Evolutionary conservation across 495 filamentous ascomycete genomes (phyloP).

Genomic region (Penicillium cataractarum): DNA sequence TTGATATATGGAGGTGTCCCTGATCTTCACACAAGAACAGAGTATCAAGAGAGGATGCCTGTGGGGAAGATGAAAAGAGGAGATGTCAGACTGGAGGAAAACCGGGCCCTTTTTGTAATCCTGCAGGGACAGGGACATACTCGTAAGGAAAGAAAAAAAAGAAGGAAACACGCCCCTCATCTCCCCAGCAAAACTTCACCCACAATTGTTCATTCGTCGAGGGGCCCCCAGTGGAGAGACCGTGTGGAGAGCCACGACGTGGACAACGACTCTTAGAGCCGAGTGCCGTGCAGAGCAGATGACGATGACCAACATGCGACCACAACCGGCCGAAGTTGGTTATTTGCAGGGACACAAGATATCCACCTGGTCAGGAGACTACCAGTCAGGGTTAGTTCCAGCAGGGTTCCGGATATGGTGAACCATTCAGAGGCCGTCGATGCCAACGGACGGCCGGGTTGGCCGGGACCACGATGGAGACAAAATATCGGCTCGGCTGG

Average conservation of each 20-base stretch:
- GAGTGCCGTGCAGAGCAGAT: conserved; percentile 9
- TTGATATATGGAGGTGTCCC: not conserved
- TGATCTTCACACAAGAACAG: too few relatives aligned
- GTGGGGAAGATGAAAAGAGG: conserved; percentile 23
- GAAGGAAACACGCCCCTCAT: conserved; percentile 4
- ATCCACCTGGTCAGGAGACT: conserved; percentile 16
- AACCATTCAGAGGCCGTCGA: conserved; percentile 21
- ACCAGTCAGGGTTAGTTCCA: conserved; percentile 29
- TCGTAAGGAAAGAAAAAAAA: conserved; percentile 5
- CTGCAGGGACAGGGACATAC: not conserved
- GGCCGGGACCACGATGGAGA: conserved; percentile 10
- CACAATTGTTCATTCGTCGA: conserved; percentile 4
- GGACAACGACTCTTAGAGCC: conserved; percentile 12
- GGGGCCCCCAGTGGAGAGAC: conserved; percentile 22
- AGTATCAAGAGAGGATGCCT: conserved; percentile 11
- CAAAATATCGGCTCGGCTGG: not conserved
- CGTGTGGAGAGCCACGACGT: conserved; percentile 26
- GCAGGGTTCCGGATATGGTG: conserved; percentile 25
- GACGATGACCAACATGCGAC: conserved; percentile 6
- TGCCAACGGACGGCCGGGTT: conserved; percentile 16
- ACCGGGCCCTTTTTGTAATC: conserved; percentile 31
- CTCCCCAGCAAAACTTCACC: conserved; percentile 9
- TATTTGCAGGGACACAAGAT: conserved; percentile 17
- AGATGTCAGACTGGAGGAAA: conserved; percentile 9
- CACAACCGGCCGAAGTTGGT: conserved; percentile 24